Percentiles rank a stretch among this genome's conserved stretches.
Evolutionary conservation across 106 monocot species (phyloP).

Genomic region (Gastrodia elata): DNA sequence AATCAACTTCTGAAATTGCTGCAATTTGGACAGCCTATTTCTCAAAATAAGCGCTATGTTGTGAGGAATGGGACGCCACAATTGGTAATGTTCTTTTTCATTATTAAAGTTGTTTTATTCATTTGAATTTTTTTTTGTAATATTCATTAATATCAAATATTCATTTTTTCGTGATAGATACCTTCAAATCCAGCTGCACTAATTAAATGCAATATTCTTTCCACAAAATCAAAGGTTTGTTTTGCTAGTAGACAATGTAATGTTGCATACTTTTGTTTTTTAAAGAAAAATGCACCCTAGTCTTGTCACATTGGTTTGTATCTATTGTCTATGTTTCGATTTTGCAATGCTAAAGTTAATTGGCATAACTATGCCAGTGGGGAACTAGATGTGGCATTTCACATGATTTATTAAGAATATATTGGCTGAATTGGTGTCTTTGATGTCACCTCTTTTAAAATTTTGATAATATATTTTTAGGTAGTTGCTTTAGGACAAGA

Average conservation of each 20-base stretch:
- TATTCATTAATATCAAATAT: not conserved
- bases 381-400: not conserved
- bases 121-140: not conserved
- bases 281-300: not conserved
- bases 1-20: not conserved
- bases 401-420: no score
- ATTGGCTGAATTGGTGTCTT: not conserved
- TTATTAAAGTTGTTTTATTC: not conserved
- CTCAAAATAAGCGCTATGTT: slow-evolving; percentile 81
- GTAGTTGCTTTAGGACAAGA: no score
- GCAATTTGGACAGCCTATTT: slow-evolving; percentile 60
- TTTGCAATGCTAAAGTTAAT: not conserved
- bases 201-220: slow-evolving; percentile 68
- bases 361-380: not conserved
- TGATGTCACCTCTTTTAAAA: not conserved
- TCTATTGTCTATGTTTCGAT: not conserved
- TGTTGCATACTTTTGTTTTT: not conserved
- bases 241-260: not conserved
- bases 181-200: slow-evolving; percentile 74
- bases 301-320: not conserved
- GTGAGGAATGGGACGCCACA: slow-evolving; percentile 70
- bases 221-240: slow-evolving; percentile 80
- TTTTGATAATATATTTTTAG: not conserved
- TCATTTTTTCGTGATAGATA: slow-evolving; percentile 36
- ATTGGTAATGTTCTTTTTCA: slow-evolving; percentile 47